phyloP scores from a whole-genome alignment of 805 yeast species.

The Myxozyma vanderwaltii region DNA sequence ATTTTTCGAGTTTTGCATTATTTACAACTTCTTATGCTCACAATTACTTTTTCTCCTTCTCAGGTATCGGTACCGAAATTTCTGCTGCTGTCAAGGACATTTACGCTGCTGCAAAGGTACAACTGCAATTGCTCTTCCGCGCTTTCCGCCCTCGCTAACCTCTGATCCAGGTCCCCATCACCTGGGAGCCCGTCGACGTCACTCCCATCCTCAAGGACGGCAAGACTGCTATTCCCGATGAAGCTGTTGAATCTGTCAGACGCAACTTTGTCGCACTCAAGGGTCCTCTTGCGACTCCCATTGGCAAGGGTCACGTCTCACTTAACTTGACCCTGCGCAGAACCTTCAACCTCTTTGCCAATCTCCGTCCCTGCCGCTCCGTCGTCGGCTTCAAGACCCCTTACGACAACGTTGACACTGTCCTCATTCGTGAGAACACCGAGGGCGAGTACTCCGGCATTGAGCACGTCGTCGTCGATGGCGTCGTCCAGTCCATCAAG shows the following conservation, averaged over 20 bases:
- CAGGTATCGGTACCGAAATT: slow-evolving; percentile 89
- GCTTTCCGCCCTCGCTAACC: background rate
- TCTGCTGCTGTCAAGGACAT: slow-evolving; percentile 91
- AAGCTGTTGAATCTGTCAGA: slow-evolving; percentile 90
- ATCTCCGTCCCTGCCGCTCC: slow-evolving; percentile 95
- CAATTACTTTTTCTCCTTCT: background rate
- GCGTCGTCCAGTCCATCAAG: slow-evolving; percentile 97
- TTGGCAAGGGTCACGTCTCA: slow-evolving; percentile 95
- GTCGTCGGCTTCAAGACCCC: slow-evolving; percentile 93
- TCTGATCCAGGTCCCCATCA: slow-evolving; percentile 70
- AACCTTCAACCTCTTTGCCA: slow-evolving; percentile 93
- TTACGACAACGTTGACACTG: slow-evolving; percentile 86
- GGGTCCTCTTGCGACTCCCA: slow-evolving; percentile 98
- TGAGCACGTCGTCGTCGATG: slow-evolving; percentile 97
- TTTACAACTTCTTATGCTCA: background rate
- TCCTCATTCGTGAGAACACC: slow-evolving; percentile 96
- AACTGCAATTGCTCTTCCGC: background rate
- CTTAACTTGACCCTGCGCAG: slow-evolving; percentile 96
- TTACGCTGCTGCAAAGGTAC: slow-evolving; percentile 79
- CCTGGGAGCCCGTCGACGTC: slow-evolving; percentile 96
- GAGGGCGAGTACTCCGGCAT: slow-evolving; percentile 99
- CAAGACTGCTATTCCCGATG: slow-evolving; percentile 82
- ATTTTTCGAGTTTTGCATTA: background rate
- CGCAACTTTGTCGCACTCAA: slow-evolving; percentile 92
- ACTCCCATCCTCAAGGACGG: slow-evolving; percentile 91